Evolutionary conservation across 352 stramenopile genomes (phyloP).

Genomic region (Halophytophthora polymorphica): DNA sequence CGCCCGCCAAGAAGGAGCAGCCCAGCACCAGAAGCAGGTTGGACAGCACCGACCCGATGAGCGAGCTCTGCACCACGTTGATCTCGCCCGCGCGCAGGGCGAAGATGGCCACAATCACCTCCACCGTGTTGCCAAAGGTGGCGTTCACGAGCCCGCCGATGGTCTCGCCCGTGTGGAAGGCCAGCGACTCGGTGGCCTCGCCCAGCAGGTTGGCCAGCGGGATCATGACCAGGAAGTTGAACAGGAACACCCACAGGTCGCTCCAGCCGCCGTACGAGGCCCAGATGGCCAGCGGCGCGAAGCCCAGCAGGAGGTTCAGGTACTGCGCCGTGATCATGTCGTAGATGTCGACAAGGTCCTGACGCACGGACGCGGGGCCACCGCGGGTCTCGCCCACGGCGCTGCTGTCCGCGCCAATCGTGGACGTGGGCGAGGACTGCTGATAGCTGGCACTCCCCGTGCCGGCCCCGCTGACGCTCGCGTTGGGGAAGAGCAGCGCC

Average conservation of each 20-base stretch:
- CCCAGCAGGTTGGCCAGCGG: slow-evolving; percentile 94
- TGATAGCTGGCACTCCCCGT: slow-evolving; percentile 9
- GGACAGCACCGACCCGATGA: slow-evolving; percentile 97
- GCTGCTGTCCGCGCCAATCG: slow-evolving; percentile 5
- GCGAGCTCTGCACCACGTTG: slow-evolving; percentile 94
- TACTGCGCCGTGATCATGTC: slow-evolving; percentile 45
- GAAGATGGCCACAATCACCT: slow-evolving; percentile 96
- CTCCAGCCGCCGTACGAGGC: slow-evolving; percentile 56
- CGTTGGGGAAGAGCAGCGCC: slow-evolving; percentile 30
- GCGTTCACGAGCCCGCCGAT: slow-evolving; percentile 97
- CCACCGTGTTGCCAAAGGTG: slow-evolving; percentile 97
- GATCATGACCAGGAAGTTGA: slow-evolving; percentile 97
- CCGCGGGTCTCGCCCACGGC: slow-evolving; percentile 7
- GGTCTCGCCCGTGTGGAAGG: slow-evolving; percentile 95
- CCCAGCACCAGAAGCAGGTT: slow-evolving; percentile 98
- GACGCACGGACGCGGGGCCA: slow-evolving; percentile 13
- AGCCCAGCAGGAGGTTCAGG: slow-evolving; percentile 70
- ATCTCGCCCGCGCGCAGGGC: slow-evolving; percentile 93
- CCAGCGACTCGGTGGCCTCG: slow-evolving; percentile 96
- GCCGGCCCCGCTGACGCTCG: slow-evolving; percentile 17
- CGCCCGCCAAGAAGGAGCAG: slow-evolving; percentile 93
- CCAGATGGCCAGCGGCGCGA: slow-evolving; percentile 62
- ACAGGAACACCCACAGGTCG: slow-evolving; percentile 87
- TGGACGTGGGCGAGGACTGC: slow-evolving; percentile 3
- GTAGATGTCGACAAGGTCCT: slow-evolving; percentile 46